Base-by-base conservation (phyloP, 1,139 yeast species). In the Scheffersomyces illinoinensis region DNA sequence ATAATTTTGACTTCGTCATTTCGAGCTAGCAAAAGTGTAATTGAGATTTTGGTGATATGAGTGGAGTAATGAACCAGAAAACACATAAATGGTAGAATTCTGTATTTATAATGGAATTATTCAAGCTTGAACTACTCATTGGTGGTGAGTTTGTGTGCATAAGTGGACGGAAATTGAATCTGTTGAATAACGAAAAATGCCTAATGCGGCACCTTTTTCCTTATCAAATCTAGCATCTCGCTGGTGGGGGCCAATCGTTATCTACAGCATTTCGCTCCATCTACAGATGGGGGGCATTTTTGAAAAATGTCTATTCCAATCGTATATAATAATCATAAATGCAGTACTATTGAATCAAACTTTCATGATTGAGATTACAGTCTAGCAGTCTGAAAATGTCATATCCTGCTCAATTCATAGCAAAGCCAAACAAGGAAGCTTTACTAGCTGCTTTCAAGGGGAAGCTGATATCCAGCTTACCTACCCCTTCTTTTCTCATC, bases 401-500 rank as follows among this genome's bases (percentile, higher is more conserved):
- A 10, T 59, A 57, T 39, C 60, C 62, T 4, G 20, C 55, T 52
- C 55, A 62, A 2, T 69, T 68, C 56, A 64, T 64, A 39, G 59
- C 71, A 2, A 46, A 58, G 10, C 69, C 78, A 3, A 68, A 72
- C 60, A 77, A 76, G 58, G 50, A 61, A 7, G 61, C 61, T 3
- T 56, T 78, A 8, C 59, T 73, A 26, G 46, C 60, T 1, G 61
- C 63, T 20, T 78, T 64, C 64, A 62, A 67, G 43, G 81, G 81
- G 5, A 67, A 66, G 57, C 39, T 61, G 2, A 56, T 76, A 14
- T 51, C 62, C 3, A 75, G 72, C 6, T 66, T 85, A 24, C 89
- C 89, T n/a, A 85, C 89, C 0, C 91, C 91, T 7, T 75, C 85
- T 0, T 76, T 85, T 56, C 64, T 85, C 5, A 74, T 86, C 47